Conservation (phyloP, 768 basidiomycete species). For the Amanita fuliginea region DNA sequence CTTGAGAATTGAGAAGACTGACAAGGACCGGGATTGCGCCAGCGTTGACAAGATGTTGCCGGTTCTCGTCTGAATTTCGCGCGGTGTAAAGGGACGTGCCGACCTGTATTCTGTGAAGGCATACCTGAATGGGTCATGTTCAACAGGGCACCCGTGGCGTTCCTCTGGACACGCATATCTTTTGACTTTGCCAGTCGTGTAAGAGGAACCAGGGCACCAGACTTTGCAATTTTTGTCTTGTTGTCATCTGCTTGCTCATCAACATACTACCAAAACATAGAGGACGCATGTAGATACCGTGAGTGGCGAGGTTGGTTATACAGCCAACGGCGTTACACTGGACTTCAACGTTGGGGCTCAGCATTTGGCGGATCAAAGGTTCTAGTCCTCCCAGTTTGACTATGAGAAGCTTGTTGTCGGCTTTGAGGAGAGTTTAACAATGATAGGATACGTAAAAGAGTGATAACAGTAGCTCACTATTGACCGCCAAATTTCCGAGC, state of each 20-base stretch:
- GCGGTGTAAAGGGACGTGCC: conserved; percentile 2
- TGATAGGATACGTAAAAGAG: conserved; percentile 1
- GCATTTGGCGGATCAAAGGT: conserved; percentile 97
- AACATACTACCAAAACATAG: conserved; percentile 6
- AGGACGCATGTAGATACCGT: conserved; percentile 46
- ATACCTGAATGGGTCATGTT: conserved; percentile 99
- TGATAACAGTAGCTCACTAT: conserved; percentile 52
- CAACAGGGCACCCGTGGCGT: conserved; percentile 93
- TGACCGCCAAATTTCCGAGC: conserved; percentile 94
- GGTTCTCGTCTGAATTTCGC: conserved; percentile 74
- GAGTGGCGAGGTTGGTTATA: conserved; percentile 96
- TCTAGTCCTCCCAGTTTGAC: conserved; percentile 97
- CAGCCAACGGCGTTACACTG: conserved; percentile 99
- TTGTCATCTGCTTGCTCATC: conserved; percentile 71
- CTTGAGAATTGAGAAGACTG: conserved; percentile 84
- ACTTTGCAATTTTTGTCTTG: conserved; percentile 99
- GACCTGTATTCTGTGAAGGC: conserved; percentile 10
- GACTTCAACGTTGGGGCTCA: conserved; percentile 96
- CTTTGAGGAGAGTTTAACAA: conserved; percentile 28
- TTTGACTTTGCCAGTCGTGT: conserved; percentile 94
- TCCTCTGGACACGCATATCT: conserved; percentile 98
- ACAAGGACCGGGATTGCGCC: conserved; percentile 98
- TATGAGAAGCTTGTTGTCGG: conserved; percentile 98
- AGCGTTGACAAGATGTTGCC: conserved; percentile 96
- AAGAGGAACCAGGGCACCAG: conserved; percentile 94